Evolutionary conservation across 2,329 filamentous ascomycete genomes (phyloP).

Genomic region (Grosmannia clavigera): DNA sequence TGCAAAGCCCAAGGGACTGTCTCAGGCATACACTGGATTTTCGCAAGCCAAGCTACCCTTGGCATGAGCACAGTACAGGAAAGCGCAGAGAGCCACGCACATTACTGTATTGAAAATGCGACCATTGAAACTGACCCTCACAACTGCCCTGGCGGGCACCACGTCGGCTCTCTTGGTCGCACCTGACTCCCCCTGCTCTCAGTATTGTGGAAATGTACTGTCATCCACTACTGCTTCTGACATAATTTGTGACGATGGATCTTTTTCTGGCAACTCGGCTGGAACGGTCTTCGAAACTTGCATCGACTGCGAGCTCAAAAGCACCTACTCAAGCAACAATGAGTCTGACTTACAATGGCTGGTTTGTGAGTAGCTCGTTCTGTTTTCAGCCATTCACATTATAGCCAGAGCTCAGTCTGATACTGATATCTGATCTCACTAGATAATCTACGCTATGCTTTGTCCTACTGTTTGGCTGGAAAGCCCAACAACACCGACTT

Average conservation of each 20-base stretch:
- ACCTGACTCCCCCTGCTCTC: slow-evolving; percentile 34
- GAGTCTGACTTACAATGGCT: slow-evolving; percentile 40
- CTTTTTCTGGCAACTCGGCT: slow-evolving; percentile 23
- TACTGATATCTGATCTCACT: too few species aligned
- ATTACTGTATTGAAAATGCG: too few species aligned
- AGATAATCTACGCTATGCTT: slow-evolving; percentile 48
- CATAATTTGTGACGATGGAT: slow-evolving; percentile 32
- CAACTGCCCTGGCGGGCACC: slow-evolving; percentile 9
- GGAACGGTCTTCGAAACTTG: slow-evolving; percentile 41
- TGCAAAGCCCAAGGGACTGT: too few species aligned
- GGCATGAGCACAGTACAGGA: too few species aligned
- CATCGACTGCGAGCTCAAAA: slow-evolving; percentile 38
- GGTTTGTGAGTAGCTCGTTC: slow-evolving; percentile 49
- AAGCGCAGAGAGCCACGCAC: too few species aligned
- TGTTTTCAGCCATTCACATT: too few species aligned
- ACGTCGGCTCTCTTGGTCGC: slow-evolving; percentile 28
- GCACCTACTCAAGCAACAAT: slow-evolving; percentile 25
- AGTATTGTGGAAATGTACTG: slow-evolving; percentile 41
- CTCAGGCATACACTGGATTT: too few species aligned
- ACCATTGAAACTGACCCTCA: too few species aligned
- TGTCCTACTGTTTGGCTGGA: slow-evolving; percentile 44
- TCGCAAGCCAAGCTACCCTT: too few species aligned
- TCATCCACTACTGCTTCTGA: slow-evolving; percentile 31
- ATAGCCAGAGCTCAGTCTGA: too few species aligned
- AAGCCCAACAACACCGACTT: slow-evolving; percentile 28